Evolutionary conservation across 176 grass and related monocot species (phyloP).

Genomic region (Pontederia crassipes): DNA sequence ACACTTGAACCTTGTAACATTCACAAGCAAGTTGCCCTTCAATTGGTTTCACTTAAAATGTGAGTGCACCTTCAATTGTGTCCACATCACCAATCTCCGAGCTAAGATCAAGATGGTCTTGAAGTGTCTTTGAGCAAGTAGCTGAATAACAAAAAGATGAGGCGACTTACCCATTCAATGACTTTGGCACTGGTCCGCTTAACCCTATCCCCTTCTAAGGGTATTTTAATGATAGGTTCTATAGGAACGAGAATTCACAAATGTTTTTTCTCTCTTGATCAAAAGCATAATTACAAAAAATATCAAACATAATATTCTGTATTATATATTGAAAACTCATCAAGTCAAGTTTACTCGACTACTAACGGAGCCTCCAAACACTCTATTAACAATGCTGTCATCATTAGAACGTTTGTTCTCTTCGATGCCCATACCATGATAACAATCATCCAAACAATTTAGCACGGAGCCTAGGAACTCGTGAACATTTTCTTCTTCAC

Average conservation of each 20-base stretch:
- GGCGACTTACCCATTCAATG: too few relatives aligned
- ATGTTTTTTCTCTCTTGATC: too few relatives aligned
- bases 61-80: constrained; percentile 44
- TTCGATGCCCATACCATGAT: constrained; percentile 23
- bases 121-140: constrained; percentile 70
- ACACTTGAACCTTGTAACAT: constrained; percentile 51
- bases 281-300: too few relatives aligned
- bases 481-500: constrained; percentile 83
- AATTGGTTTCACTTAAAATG: constrained; percentile 65
- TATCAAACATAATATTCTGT: neutral
- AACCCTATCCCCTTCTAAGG: too few relatives aligned
- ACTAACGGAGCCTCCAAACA: constrained; percentile 75
- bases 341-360: constrained; percentile 45
- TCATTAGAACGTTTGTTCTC: constrained; percentile 41
- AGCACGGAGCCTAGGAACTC: constrained; percentile 73
- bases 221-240: too few relatives aligned
- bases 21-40: constrained; percentile 64
- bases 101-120: constrained; percentile 86
- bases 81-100: constrained; percentile 63
- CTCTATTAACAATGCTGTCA: constrained; percentile 70
- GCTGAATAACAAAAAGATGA: constrained; percentile 61
- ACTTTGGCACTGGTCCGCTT: too few relatives aligned
- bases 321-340: neutral
- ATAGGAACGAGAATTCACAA: too few relatives aligned
- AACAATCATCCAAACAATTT: constrained; percentile 62